Base-by-base conservation (phyloP, 108 stramenopile species). In the Cyclotella atomus region DNA sequence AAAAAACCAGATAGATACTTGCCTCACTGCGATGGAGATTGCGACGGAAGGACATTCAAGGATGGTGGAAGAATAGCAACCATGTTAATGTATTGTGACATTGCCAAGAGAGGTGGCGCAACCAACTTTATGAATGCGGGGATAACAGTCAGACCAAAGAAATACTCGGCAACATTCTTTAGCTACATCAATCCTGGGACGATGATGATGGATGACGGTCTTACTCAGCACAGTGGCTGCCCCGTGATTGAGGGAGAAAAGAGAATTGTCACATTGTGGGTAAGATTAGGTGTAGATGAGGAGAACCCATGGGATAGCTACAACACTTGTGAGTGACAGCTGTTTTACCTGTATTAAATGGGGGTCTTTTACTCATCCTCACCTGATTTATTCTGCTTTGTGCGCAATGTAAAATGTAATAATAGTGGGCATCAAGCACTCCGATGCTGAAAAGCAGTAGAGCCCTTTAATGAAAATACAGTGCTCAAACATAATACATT, bases 261-360 rank as follows among this genome's bases (percentile, higher is more conserved):
- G 89, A 93, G 91, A 78, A 97, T 98, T 71, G 89, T 96, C 4
- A 97, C 96, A 3, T 90, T 97, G 81, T 98, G 97, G 97, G 86
- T 98, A 59, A 83, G 97, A 45, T 71, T 83, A 23, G 96, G 96
- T 56, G 97, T 98, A 28, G 87, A 88, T 65, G 68, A 68, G 38
- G 92, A 91, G 59, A 91, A 88, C 70, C 85, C 92, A 1, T 97
- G 96, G 96, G 69, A 83, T 69, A 80, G 83, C 19, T 92, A 86
- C 75, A 60, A 60, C 36, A 60, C 59, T 19, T 56, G 55, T 56
- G 29, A 56, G 55, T 29, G 10, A 4, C n/a, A n/a, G n/a, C n/a
- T n/a, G n/a, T n/a, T 49, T 49, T 17, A n/a, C 19, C 19, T 49
- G 47, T 4, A 20, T 17, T 15, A 15, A 3, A 19, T 49, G 14